Evolutionary conservation across 139 green algal genomes (phyloP).

Genomic region (Volvox reticuliferus): DNA sequence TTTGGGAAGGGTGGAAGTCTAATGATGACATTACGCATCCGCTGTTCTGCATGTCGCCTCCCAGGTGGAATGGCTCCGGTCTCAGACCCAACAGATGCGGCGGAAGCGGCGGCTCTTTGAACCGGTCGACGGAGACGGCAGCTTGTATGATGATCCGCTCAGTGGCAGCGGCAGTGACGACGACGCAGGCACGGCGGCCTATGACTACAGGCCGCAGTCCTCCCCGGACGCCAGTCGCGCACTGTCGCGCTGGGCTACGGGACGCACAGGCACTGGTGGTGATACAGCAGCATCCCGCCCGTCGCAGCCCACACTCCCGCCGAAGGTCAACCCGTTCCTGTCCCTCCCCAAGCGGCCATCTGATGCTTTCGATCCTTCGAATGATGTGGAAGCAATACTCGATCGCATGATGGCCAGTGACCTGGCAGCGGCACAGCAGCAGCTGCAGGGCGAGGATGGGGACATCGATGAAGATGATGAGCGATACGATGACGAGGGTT

Average conservation of each 20-base stretch:
- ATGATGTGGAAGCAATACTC: not conserved
- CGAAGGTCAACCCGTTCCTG: conserved; percentile 25
- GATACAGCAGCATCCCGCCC: too few species aligned
- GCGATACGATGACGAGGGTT: conserved; percentile 23
- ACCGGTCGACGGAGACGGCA: not conserved
- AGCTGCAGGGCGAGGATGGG: not conserved
- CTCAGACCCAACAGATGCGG: not conserved
- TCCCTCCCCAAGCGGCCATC: not conserved
- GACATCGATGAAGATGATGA: not conserved
- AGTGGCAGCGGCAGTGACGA: conserved; percentile 7
- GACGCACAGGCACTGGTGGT: too few species aligned
- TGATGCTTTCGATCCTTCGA: not conserved
- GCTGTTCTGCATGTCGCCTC: not conserved
- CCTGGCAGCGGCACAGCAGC: not conserved
- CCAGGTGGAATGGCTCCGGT: conserved; percentile 4
- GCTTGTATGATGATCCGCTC: not conserved
- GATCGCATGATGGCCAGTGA: not conserved
- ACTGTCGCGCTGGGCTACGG: not conserved
- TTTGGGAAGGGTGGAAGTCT: too few species aligned
- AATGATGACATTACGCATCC: not conserved
- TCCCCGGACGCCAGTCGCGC: not conserved
- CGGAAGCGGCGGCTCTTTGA: conserved; percentile 38
- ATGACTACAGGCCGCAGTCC: not conserved
- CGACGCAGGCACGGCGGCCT: not conserved
- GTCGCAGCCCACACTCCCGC: not conserved